Conservation (phyloP, 2,329 filamentous ascomycete species). For the Ceratocystis cubensis region DNA sequence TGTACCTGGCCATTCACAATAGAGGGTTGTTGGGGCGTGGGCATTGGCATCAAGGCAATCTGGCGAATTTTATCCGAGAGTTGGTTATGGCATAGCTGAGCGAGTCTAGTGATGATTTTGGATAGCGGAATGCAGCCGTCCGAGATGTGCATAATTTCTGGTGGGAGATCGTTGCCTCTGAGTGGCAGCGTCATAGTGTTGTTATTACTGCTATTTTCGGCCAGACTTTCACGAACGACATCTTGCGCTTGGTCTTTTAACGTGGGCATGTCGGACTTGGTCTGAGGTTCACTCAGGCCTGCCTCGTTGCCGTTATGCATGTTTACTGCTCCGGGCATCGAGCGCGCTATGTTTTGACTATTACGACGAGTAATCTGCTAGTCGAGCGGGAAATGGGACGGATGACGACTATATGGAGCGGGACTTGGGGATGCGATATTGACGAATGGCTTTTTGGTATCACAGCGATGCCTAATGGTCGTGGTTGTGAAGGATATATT, state of each 20-base stretch:
- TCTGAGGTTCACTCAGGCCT: constrained; percentile 26
- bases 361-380: not conserved
- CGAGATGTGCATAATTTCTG: constrained; percentile 58
- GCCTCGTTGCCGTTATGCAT: constrained; percentile 39
- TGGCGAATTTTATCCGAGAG: constrained; percentile 57
- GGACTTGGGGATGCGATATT: no score
- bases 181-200: constrained; percentile 13
- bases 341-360: constrained; percentile 18
- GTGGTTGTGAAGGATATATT: not conserved
- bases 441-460: no score
- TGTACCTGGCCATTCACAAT: constrained; percentile 37
- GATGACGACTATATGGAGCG: no score
- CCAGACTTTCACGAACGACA: constrained; percentile 1
- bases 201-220: constrained; percentile 12
- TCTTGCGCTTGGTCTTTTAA: constrained; percentile 27
- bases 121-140: constrained; percentile 65
- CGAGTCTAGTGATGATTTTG: constrained; percentile 61
- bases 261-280: constrained; percentile 27
- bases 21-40: constrained; percentile 27
- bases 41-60: constrained; percentile 55
- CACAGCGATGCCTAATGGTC: no score
- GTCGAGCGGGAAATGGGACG: no score
- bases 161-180: constrained; percentile 46
- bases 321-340: constrained; percentile 42
- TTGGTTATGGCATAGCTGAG: constrained; percentile 71